These are phyloP conservation scores for Porphyrellus cyaneotinctus DNA, from an alignment of 768 basidiomycete species.

Conservation along the genomic window DNA sequence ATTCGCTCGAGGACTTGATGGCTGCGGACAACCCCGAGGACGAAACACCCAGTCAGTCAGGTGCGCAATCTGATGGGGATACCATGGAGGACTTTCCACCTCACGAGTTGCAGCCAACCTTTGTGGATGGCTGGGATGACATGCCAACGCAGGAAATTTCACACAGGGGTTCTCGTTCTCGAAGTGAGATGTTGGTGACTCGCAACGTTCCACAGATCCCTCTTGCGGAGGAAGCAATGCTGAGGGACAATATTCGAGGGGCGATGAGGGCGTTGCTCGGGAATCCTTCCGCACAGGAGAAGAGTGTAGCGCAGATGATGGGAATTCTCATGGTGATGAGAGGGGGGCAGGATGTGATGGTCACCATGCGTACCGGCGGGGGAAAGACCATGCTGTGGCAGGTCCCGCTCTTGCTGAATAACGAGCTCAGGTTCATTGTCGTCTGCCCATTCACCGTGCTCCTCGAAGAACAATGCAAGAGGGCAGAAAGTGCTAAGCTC, in stretches of 20 bases:
- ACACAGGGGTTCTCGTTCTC: background rate
- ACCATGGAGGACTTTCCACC: background rate
- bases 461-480: conserved; percentile 3
- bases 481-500: background rate
- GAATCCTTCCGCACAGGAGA: background rate
- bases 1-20: background rate
- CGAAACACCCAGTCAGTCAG: background rate
- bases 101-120: too few relatives aligned
- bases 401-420: background rate
- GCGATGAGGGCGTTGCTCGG: background rate
- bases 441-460: conserved; percentile 6
- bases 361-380: conserved; percentile 8
- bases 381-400: conserved; percentile 11
- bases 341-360: background rate
- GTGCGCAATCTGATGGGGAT: background rate
- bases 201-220: background rate
- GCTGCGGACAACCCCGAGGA: background rate
- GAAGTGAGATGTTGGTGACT: background rate
- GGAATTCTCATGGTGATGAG: background rate
- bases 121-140: too few relatives aligned
- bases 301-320: background rate
- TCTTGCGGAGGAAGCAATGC: background rate
- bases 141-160: too few relatives aligned
- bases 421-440: background rate
- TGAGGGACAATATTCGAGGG: background rate